A percentile compares a stretch with the other conserved stretches of the same genome.
These are phyloP conservation scores for Pterocarpus santalinus DNA, from an alignment of 306 rosid species.

Conservation along the genomic window DNA sequence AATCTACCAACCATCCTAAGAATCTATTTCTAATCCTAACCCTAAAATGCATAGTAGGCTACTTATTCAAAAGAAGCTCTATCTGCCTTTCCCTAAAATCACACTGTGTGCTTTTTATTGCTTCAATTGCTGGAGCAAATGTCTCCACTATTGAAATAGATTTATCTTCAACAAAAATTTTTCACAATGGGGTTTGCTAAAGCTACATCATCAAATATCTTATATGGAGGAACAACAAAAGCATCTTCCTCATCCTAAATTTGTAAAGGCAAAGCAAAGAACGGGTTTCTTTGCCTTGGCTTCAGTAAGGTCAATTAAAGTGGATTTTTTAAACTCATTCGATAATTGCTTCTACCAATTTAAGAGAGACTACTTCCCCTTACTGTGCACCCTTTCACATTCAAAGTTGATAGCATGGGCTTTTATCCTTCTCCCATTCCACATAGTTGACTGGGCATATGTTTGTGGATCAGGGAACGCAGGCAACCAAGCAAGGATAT, in stretches of 20 bases:
- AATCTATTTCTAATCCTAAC: constrained; percentile 41
- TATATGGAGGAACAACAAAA: constrained; percentile 53
- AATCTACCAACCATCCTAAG: too few relatives aligned
- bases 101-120: constrained; percentile 47
- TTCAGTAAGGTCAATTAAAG: neutral
- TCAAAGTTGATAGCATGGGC: neutral
- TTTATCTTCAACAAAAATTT: constrained; percentile 41
- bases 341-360: neutral
- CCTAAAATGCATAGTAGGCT: constrained; percentile 49
- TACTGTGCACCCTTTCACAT: neutral
- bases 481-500: neutral
- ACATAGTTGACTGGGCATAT: too few relatives aligned
- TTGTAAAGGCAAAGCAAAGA: constrained; percentile 53
- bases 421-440: neutral
- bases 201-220: constrained; percentile 45
- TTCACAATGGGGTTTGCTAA: constrained; percentile 12
- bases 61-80: constrained; percentile 47
- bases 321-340: neutral
- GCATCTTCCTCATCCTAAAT: constrained; percentile 64
- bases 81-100: constrained; percentile 44
- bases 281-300: neutral
- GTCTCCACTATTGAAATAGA: constrained; percentile 58
- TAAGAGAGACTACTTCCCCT: too few relatives aligned
- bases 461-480: too few relatives aligned
- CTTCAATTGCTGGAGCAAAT: constrained; percentile 67